Percentiles rank a stretch among this genome's conserved stretches.
Evolutionary conservation across 805 yeast genomes (phyloP).

Genomic region (Candida golubevii): DNA sequence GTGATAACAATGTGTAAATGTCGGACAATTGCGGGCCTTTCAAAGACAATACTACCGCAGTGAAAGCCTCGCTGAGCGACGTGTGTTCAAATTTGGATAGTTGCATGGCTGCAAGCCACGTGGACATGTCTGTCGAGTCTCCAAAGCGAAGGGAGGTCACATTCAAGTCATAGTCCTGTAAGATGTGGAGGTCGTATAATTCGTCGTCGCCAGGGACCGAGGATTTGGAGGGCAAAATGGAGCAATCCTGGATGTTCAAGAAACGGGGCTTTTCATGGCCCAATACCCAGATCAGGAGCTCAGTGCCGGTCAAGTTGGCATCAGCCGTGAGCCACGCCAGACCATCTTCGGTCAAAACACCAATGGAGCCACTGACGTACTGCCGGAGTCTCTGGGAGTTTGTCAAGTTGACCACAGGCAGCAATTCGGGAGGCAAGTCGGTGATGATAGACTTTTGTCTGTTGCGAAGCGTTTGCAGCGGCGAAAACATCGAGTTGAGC

Average conservation of each 20-base stretch:
- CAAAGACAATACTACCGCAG: conserved; percentile 58
- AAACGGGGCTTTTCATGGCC: conserved; percentile 47
- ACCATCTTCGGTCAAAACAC: conserved; percentile 22
- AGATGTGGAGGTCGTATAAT: conserved; percentile 21
- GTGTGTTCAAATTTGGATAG: conserved; percentile 55
- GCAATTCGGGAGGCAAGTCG: conserved; percentile 55
- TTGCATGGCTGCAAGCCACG: conserved; percentile 47
- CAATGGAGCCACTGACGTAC: conserved; percentile 52
- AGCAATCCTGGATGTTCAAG: conserved; percentile 47
- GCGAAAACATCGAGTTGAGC: conserved; percentile 11
- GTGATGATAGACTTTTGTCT: conserved; percentile 19
- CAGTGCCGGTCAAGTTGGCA: conserved; percentile 48
- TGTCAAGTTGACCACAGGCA: conserved; percentile 67
- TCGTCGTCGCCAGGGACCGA: conserved; percentile 11
- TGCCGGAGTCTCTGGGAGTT: conserved; percentile 66
- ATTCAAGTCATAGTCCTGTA: conserved; percentile 28
- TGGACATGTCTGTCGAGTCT: conserved; percentile 19
- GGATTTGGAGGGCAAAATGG: conserved; percentile 14
- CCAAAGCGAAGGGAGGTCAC: conserved; percentile 24
- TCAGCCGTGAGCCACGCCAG: conserved; percentile 32
- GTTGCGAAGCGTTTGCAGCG: conserved; percentile 16
- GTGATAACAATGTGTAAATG: conserved; percentile 51
- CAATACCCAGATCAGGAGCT: conserved; percentile 45
- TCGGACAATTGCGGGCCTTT: conserved; percentile 56
- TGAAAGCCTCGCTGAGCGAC: conserved; percentile 56